Evolutionary conservation across 164 flowering plant genomes (phyloP), one percentile per base, ranked within the genome.

Genomic region (Stephania yunnanensis): DNA sequence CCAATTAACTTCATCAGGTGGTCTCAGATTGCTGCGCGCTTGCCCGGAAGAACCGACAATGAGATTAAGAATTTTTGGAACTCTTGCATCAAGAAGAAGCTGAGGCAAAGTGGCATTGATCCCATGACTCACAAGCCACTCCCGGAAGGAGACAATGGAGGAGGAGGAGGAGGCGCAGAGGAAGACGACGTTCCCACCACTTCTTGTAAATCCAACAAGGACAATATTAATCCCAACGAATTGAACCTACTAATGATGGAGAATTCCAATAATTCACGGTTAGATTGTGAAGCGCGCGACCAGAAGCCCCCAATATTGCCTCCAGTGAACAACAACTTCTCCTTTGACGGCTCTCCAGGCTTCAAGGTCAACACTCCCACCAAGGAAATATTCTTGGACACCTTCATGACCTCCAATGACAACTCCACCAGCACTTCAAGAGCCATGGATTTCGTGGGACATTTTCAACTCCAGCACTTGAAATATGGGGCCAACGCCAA

Each of bases 11-110:
- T 44, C 71, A 55, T 76, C 86, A 94, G 98, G 79, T 94, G 98
- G 98, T 92, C 98, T 68, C 98, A 92, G 80, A 94, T 94, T 80
- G 96, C 97, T 67, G 92, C 96, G 46, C 91, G 89, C 69, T 81
- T 94, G 65, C 97, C 97, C 0, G 98, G 98, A 75, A 88, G 97
- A 82, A 94, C 97, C 0, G 98, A 92, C 72, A 92, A 92, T 48
- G 97, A 92, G 77, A 94, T 94, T 13, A 94, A 94, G 84, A 94
- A 94, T 74, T 74, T 94, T 52, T 94, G 97, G 98, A 94, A 94
- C 75, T 94, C 98, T 12, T 88, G 92, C 79, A 86, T 94, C 69
- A 92, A 91, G 88, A 93, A 91, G 84, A 93, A 90, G 82, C 89
- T 93, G 30, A 87, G 91, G 87, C 97, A 87, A 81, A 86, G 82